phyloP scores from a whole-genome alignment of 208 protist species.

The Leishmania guyanensis region DNA sequence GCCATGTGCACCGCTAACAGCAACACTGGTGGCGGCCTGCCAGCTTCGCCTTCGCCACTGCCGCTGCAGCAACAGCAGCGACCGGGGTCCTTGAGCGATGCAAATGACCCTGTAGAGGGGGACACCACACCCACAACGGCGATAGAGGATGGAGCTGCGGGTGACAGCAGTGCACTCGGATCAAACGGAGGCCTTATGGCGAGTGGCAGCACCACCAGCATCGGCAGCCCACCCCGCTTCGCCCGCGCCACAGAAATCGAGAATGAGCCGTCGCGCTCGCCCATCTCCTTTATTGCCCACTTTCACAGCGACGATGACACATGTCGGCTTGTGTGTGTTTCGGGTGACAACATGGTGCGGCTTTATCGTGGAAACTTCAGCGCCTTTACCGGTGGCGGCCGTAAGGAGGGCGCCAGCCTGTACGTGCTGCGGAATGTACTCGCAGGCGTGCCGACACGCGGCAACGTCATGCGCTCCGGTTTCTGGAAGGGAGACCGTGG shows the following conservation, averaged over 20 bases:
- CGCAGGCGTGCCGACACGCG: constrained; percentile 58
- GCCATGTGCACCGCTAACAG: constrained; percentile 41
- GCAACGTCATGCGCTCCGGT: constrained; percentile 56
- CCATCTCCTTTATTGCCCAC: constrained; percentile 66
- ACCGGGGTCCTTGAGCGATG: constrained; percentile 1
- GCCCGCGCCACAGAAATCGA: constrained; percentile 39
- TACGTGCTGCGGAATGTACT: constrained; percentile 80
- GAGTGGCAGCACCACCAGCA: not conserved
- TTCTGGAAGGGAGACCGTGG: constrained; percentile 80
- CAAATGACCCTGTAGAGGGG: not conserved
- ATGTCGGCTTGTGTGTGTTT: constrained; percentile 68
- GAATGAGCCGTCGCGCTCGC: constrained; percentile 77
- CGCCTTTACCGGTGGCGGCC: constrained; percentile 28
- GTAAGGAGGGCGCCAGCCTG: constrained; percentile 29
- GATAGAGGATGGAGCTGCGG: not conserved
- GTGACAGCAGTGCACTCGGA: not conserved
- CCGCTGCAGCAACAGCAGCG: constrained; percentile 16
- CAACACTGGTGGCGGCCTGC: not conserved
- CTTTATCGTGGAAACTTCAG: constrained; percentile 69
- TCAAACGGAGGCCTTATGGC: not conserved
- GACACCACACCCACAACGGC: not conserved
- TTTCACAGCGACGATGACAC: constrained; percentile 74
- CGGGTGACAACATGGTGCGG: constrained; percentile 84
- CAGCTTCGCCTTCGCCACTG: not conserved
- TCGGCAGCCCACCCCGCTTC: constrained; percentile 23